Percentiles rank a stretch among this genome's conserved stretches.
phyloP scores from a whole-genome alignment of 208 protist genomes.

The Crithidia sp. region DNA sequence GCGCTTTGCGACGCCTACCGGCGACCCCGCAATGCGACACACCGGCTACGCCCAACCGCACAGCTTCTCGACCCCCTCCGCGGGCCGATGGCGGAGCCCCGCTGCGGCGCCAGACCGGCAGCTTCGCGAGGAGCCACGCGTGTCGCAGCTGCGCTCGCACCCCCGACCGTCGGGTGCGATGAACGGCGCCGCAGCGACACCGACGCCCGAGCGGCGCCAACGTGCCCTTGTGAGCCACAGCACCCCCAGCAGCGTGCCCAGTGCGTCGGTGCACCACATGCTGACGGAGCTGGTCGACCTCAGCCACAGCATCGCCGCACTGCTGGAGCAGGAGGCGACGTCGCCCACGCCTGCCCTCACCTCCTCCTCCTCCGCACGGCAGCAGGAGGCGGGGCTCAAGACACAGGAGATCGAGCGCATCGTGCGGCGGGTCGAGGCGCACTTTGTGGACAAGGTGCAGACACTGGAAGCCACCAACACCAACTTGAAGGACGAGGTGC shows the following conservation, averaged over 20 bases:
- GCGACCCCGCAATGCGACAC: slow-evolving; percentile 7
- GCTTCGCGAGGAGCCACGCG: not conserved
- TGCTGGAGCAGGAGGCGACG: slow-evolving; percentile 46
- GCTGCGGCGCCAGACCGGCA: not conserved
- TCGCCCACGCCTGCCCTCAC: slow-evolving; percentile 5
- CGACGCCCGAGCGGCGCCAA: slow-evolving; percentile 16
- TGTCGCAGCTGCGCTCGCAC: slow-evolving; percentile 4
- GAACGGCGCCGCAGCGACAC: not conserved
- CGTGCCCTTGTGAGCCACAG: not conserved
- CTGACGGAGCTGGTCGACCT: slow-evolving; percentile 70
- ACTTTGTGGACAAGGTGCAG: slow-evolving; percentile 64
- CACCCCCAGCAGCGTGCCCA: slow-evolving; percentile 8
- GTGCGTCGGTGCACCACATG: slow-evolving; percentile 52
- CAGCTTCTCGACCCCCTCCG: slow-evolving; percentile 12
- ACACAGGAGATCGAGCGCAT: slow-evolving; percentile 84
- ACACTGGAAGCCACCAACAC: slow-evolving; percentile 44
- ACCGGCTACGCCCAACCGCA: slow-evolving; percentile 20
- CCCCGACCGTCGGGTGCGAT: not conserved
- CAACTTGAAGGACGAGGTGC: slow-evolving; percentile 39
- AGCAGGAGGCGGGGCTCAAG: slow-evolving; percentile 62
- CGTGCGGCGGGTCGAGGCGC: slow-evolving; percentile 77
- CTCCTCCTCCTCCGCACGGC: slow-evolving; percentile 9
- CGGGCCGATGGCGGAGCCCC: slow-evolving; percentile 5
- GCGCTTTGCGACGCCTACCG: slow-evolving; percentile 31
- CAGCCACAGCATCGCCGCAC: slow-evolving; percentile 64